Base-by-base conservation (phyloP, 257 asterid genomes). In the Scutellaria minor region DNA sequence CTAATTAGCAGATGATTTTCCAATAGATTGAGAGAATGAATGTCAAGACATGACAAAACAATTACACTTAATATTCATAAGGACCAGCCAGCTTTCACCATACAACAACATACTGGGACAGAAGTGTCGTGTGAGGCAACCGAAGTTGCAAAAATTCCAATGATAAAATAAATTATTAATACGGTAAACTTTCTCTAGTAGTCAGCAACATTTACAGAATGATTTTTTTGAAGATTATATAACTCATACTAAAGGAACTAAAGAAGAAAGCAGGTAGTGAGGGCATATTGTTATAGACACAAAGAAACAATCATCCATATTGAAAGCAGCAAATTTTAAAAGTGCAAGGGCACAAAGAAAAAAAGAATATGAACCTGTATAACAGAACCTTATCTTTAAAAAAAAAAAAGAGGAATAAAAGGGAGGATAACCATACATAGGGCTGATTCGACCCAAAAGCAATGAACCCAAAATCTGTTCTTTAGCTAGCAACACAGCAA, bases 371-470 rank as follows among this genome's bases (percentile, higher is more conserved):
- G 37, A 5, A 57, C 45, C 39, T 51, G 63, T 13, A 44, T 39
- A 22, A 53, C 15, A 27, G 18, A 24, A 50, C 46, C 66, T 45
- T 39, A 65, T 68, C 27, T 75, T 65, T 37, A 54, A 60, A 64
- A 69, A n/a, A 66, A 37, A 45, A 40, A 55, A 11, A 64, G 35
- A 27, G 35, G 3, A 0, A 31, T 0, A 31, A 0, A 31, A 31
- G 37, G 77, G 73, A 79, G 70, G 67, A 72, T 40, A 83, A 78
- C 14, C 89, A 70, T 94, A 94, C 99, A 94, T 91, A 59, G 99
- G 99, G 70, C 85, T 79, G 68, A 94, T 89, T 65, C 97, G 94
- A 63, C 97, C 97, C 85, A 94, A 84, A 72, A 89, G 90, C n/a
- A 96, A 72, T 58, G 96, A 83, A 56, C 95, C 91, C 65, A 47